Evolutionary conservation across 2,329 filamentous ascomycete species (phyloP), one percentile per base, ranked within the genome.

Genomic region (Fusarium acutatum): DNA sequence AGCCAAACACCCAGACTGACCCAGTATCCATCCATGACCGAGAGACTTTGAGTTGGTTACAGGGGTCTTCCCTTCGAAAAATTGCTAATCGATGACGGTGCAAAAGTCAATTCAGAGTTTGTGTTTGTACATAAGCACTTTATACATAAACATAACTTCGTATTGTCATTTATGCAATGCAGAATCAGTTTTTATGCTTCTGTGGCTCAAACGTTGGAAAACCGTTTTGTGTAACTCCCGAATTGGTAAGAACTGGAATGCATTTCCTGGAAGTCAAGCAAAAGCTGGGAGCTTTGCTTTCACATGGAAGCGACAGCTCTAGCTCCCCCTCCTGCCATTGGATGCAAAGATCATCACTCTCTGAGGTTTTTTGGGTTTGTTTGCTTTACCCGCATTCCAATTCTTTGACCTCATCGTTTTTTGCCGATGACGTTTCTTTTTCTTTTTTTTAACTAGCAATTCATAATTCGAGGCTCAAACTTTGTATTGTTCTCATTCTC

Each of bases 321-420:
- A 66, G 35, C 41, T 57, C 43, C 35, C n/a, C 37, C 38, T 57
- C 49, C 41, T 71, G 37, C 72, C 71, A 72, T 72, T 74, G 71
- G 63, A 58, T 49, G 71, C 49, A 74, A 64, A 73, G 71, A 71
- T 74, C 67, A 35, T 71, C 71, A 32, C 40, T 35, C 34, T 46
- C 44, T 18, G 43, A 56, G 32, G 24, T 52, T 64, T 58, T 53
- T 28, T 32, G 22, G 26, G 24, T 54, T 38, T 69, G 38, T 60
- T 52, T 62, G 56, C 35, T 44, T 50, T 61, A 58, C 43, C 40
- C 41, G 60, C 43, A 57, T 59, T 40, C 64, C 43, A 49, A 28
- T 9, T 35, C 24, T 10, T 66, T 73, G 67, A 74, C 67, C 70
- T 62, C 71, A 60, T 72, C 35, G 43, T 17, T 35, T 35, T 40